Base-by-base conservation (phyloP, 1,284 basidiomycete species). In the Irpex sp. region DNA sequence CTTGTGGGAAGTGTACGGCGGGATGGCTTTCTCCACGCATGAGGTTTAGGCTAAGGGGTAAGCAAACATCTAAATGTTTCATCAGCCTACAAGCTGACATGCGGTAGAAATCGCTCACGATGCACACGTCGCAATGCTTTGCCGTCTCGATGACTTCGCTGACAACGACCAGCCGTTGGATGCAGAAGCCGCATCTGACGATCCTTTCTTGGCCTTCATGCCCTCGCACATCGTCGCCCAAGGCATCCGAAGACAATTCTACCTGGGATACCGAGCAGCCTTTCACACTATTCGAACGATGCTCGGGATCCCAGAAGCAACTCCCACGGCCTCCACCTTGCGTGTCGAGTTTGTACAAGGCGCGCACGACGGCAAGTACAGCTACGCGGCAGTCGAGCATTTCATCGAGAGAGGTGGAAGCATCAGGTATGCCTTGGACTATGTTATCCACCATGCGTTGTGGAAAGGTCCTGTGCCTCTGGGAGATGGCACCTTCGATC, bases 11-110 rank as follows among this genome's bases (percentile, higher is more conserved):
- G 37, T 63, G 62, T 37, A 36, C 56, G 1, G 49, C 12, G 7
- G 57, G 57, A 37, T 63, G 62, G 62, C 56, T 63, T 14, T 61
- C 62, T 10, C 62, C 59, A 4, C 57, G 53, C 18, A 63, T 63
- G 62, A 59, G 62, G 5, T 63, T 63, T 21, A 23, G 62, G 28
- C 45, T 63, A 4, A 56, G 62, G 37, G 62, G 59, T 61, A 45
- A 58, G 62, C 23, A 7, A 1, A 35, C 12, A 4, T 28, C 18
- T 21, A 49, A 8, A 36, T 4, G 12, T 18, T 19, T 19, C 16
- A 28, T 18, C 5, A 35, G 12, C 9, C 3, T 39, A n/a, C 3
- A 19, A 5, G 12, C 19, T 23, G 14, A 56, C 28, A 47, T 59
- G 33, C 2, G 10, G 23, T 39, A 63, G 62, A 63, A 57, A 63